These are phyloP conservation scores for Aspergillus hortae DNA, from an alignment of 2,329 filamentous ascomycete species.

Conservation along the genomic window DNA sequence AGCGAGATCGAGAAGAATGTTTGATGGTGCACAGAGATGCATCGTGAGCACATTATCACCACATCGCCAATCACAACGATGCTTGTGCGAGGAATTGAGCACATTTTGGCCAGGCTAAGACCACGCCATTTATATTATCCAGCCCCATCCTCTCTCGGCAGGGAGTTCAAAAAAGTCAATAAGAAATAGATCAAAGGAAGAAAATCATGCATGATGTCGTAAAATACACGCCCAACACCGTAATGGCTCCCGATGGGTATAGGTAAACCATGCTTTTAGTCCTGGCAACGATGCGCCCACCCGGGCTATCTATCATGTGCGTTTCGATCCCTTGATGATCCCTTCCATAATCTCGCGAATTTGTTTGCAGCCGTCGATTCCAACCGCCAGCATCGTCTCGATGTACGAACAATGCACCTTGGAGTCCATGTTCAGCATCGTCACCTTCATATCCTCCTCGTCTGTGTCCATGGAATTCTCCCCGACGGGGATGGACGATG, in stretches of 20 bases:
- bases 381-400: constrained; percentile 90
- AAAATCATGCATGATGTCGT: background rate
- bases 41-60: background rate
- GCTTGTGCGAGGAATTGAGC: constrained; percentile 20
- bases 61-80: background rate
- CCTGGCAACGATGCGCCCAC: background rate
- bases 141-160: too few species aligned
- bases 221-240: constrained; percentile 7
- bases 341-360: constrained; percentile 76
- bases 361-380: constrained; percentile 85
- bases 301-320: constrained; percentile 8
- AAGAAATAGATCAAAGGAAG: background rate
- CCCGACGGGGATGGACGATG: constrained; percentile 33
- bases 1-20: background rate
- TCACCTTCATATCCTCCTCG: constrained; percentile 56
- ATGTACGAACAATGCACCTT: constrained; percentile 74
- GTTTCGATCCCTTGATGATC: constrained; percentile 53
- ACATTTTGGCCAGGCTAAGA: constrained; percentile 12
- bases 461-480: constrained; percentile 57
- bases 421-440: constrained; percentile 80
- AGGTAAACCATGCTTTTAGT: constrained; percentile 10
- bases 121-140: background rate
- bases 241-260: constrained; percentile 12
- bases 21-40: background rate
- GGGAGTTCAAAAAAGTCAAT: too few species aligned